Evolutionary conservation across 2,329 filamentous ascomycete species (phyloP).

Genomic region (Fusarium buharicum): DNA sequence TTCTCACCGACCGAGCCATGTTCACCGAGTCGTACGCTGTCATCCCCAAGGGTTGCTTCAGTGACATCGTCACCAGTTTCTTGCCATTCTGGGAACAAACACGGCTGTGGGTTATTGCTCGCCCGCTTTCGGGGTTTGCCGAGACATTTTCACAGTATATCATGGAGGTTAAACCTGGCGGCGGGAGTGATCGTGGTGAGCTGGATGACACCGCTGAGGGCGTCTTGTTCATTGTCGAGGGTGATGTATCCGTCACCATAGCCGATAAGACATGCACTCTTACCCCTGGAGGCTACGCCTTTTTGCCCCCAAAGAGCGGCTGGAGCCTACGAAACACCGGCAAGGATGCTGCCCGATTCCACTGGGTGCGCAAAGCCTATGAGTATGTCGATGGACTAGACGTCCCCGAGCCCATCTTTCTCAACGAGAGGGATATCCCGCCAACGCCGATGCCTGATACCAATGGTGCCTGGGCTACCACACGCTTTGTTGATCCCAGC

Average conservation of each 20-base stretch:
- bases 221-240: constrained; percentile 26
- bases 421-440: constrained; percentile 23
- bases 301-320: constrained; percentile 28
- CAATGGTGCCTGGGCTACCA: constrained; percentile 29
- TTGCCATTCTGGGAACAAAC: constrained; percentile 30
- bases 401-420: constrained; percentile 20
- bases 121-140: constrained; percentile 25
- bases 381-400: constrained; percentile 20
- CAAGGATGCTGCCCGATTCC: constrained; percentile 14
- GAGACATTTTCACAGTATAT: constrained; percentile 33
- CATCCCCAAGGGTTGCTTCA: constrained; percentile 33
- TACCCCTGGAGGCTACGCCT: constrained; percentile 16
- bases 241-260: constrained; percentile 19
- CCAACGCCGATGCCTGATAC: constrained; percentile 26
- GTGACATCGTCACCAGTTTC: constrained; percentile 32
- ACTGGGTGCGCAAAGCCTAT: constrained; percentile 33
- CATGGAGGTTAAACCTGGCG: constrained; percentile 27
- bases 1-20: constrained; percentile 31
- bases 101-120: constrained; percentile 27
- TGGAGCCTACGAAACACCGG: constrained; percentile 29
- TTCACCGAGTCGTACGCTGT: constrained; percentile 34
- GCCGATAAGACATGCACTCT: constrained; percentile 17
- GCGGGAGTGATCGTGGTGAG: constrained; percentile 25
- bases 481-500: constrained; percentile 18
- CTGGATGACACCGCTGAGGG: constrained; percentile 28